A percentile compares a stretch with the other conserved stretches of the same genome.
Evolutionary conservation across 805 yeast genomes (phyloP).

Genomic region (Yarrowia osloensis): DNA sequence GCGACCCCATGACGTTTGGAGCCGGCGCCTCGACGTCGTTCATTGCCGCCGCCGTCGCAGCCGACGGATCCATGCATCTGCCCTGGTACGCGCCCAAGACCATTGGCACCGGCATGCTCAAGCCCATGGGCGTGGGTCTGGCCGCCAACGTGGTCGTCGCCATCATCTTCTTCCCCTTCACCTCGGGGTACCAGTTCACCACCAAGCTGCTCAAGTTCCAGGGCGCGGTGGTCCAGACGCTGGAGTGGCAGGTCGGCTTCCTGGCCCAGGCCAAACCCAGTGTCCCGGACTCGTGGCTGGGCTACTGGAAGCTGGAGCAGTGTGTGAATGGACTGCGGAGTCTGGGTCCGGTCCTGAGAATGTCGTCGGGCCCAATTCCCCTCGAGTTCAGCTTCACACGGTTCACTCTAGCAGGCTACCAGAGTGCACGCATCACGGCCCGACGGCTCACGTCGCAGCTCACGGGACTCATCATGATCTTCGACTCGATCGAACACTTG

Average conservation of each 20-base stretch:
- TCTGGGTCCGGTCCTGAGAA: constrained; percentile 34
- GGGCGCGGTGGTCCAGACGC: background rate
- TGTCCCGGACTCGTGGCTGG: background rate
- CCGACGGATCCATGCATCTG: background rate
- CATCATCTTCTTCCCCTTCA: constrained; percentile 11
- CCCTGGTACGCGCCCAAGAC: constrained; percentile 14
- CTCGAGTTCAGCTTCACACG: constrained; percentile 24
- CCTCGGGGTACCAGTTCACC: constrained; percentile 10
- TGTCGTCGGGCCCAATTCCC: constrained; percentile 35
- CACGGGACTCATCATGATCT: background rate
- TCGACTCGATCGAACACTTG: constrained; percentile 11
- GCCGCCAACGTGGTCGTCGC: constrained; percentile 12
- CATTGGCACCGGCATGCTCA: background rate
- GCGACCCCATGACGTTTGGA: background rate
- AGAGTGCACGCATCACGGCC: background rate
- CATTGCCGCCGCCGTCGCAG: background rate
- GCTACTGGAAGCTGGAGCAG: constrained; percentile 9
- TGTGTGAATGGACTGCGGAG: background rate
- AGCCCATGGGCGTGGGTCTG: constrained; percentile 8
- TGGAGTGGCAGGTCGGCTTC: background rate
- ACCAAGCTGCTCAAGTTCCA: background rate
- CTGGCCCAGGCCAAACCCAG: background rate
- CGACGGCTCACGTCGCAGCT: constrained; percentile 7
- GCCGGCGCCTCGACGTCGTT: background rate
- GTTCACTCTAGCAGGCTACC: background rate